Evolutionary conservation across 345 rosid genomes (phyloP), one percentile per base, ranked within the genome.

Genomic region (Lepidium africanum): DNA sequence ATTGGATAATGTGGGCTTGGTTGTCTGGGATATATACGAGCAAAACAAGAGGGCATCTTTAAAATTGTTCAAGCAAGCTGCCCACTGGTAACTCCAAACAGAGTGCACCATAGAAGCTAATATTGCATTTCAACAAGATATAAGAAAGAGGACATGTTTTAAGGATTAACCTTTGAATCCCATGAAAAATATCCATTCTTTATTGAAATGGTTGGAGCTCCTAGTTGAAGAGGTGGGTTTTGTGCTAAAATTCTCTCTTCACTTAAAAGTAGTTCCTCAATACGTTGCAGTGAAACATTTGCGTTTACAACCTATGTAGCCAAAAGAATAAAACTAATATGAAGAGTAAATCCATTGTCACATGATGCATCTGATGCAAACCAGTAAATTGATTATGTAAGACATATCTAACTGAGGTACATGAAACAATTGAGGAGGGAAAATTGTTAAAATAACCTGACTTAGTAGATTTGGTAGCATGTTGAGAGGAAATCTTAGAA

Each of bases 381-480:
- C 11, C 48, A 36, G 12, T 25, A 21, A 14, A 33, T 2, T 33
- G 19, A 59, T 68, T 14, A 16, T n/a, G 36, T 49, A 9, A 49
- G 7, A 43, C 13, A 59, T 58, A 55, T 19, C 23, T 58, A 23
- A 14, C 5, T 1, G 50, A 48, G 47, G 41, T 10, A 55, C 55
- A 32, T 10, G 33, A 41, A 37, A 48, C 21, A 14, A 50, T 56
- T 10, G 42, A 67, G 63, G 50, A 19, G n/a, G 56, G 5, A 7
- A 40, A 38, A 3, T 16, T 60, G 43, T n/a, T n/a, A 27, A 58
- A 42, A 46, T 57, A 57, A 94, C 96, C 97, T 89, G 95, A 68
- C 92, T 88, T 57, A 91, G 83, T 63, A 88, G 79, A 69, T 89
- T 94, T 39, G 97, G 97, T 70, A 94, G 90, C 86, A 81, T 79